Evolutionary conservation across 306 rosid species (phyloP).

Genomic region (Rosa rugosa): DNA sequence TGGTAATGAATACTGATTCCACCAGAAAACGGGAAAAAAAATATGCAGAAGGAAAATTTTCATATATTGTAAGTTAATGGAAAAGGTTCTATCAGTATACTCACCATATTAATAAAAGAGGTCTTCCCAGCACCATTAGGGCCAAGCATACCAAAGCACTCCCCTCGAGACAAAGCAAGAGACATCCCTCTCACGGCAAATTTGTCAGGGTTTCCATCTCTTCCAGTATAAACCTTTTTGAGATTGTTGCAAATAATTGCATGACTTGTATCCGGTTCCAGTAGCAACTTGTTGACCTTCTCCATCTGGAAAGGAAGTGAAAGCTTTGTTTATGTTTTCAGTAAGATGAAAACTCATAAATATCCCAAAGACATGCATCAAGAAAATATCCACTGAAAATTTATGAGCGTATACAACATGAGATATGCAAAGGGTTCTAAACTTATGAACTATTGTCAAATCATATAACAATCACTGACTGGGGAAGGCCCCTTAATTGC

Average conservation of each 20-base stretch:
- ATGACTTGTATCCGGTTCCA: slow-evolving; percentile 46
- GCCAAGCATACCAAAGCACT: slow-evolving; percentile 98
- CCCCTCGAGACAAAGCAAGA: slow-evolving; percentile 86
- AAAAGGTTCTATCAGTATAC: slow-evolving; percentile 27
- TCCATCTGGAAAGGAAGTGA: slow-evolving; percentile 48
- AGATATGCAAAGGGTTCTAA: not conserved
- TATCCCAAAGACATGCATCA: not conserved
- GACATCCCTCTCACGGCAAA: slow-evolving; percentile 84
- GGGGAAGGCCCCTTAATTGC: too few relatives aligned
- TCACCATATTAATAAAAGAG: slow-evolving; percentile 91
- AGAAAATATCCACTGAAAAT: not conserved
- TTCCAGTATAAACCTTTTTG: slow-evolving; percentile 75
- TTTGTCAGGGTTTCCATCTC: slow-evolving; percentile 86
- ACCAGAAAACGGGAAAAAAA: not conserved
- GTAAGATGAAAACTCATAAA: slow-evolving; percentile 11
- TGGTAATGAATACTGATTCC: slow-evolving; percentile 1
- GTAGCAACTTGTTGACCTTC: slow-evolving; percentile 73
- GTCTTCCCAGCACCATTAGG: slow-evolving; percentile 98
- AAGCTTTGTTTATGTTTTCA: not conserved
- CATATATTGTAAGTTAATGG: not conserved
- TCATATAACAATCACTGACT: not conserved
- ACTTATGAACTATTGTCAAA: not conserved
- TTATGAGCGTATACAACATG: not conserved
- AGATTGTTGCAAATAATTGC: slow-evolving; percentile 72
- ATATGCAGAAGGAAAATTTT: not conserved